Base-by-base conservation (phyloP, 139 green algal species). In the Pseudopediastrum boryanum region DNA sequence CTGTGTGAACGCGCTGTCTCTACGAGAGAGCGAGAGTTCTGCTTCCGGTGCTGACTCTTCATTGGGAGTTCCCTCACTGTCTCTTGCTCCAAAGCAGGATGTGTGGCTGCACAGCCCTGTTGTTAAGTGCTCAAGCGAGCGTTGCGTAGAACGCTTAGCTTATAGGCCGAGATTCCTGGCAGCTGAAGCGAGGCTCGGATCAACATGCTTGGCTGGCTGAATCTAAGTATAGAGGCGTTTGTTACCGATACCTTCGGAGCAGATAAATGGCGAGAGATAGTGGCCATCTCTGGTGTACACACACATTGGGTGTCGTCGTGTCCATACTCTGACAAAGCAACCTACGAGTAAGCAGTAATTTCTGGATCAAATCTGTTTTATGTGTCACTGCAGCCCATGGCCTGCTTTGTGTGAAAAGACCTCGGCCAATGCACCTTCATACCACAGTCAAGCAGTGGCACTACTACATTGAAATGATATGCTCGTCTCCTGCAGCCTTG, bases 281-380 rank as follows among this genome's bases (percentile, higher is more conserved):
- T 74, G 54, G 82, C 58, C 27, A 48, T 9, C 35, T 77, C 42
- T 19, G 59, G 69, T 31, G 31, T 54, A 29, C 56, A 51, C 42
- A 41, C 6, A 62, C 43, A 73, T 48, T 84, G 77, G 77, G 82
- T 86, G 19, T 75, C 42, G 1, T 71, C 58, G 6, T 89, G 85
- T 48, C 79, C 85, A 0, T 89, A 87, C 69, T 52, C 61, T 0
- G 81, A 89, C 74, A 77, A 83, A 38, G 44, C 84, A 48, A 89
- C 81, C 0, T 89, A 89, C n/a, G 79, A 87, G 74, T 87, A 61
- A 77, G 82, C 21, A 33, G 21, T 23, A 21, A 42, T 23, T 35
- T 35, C 29, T n/a, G 25, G 16, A 4, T 10, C 16, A 9, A 25
- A 36, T 21, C 10, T 23, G 39, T 43, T 74, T 29, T 58, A 43